Evolutionary conservation across 1,284 basidiomycete genomes (phyloP).

Genomic region (Lentinula novae-zelandiae): DNA sequence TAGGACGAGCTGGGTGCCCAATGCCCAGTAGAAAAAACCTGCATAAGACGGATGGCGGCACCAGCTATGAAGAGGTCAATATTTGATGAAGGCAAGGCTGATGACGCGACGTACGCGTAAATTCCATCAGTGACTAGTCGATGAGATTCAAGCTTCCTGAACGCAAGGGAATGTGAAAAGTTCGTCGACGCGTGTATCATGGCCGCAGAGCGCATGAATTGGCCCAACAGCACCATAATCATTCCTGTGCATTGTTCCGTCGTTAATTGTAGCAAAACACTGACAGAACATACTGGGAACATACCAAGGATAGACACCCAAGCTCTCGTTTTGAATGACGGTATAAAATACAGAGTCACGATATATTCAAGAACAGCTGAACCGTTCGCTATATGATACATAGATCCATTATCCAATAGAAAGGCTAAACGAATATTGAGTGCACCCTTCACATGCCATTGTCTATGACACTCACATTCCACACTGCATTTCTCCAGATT

Average conservation of each 20-base stretch:
- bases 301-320: slow-evolving; percentile 57
- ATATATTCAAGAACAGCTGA: slow-evolving; percentile 82
- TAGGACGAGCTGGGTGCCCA: slow-evolving; percentile 91
- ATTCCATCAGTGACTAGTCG: slow-evolving; percentile 83
- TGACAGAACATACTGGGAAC: slow-evolving; percentile 14
- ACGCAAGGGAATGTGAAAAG: slow-evolving; percentile 88
- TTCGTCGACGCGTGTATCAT: slow-evolving; percentile 96
- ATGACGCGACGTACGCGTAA: slow-evolving; percentile 59
- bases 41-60: slow-evolving; percentile 95
- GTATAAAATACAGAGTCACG: slow-evolving; percentile 64
- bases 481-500: slow-evolving; percentile 90
- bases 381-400: slow-evolving; percentile 86
- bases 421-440: slow-evolving; percentile 59
- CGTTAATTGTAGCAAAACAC: background rate
- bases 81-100: background rate
- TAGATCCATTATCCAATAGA: slow-evolving; percentile 85
- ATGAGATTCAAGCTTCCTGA: slow-evolving; percentile 70
- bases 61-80: slow-evolving; percentile 48
- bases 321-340: slow-evolving; percentile 50
- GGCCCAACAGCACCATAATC: slow-evolving; percentile 63
- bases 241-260: slow-evolving; percentile 45
- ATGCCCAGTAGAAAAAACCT: slow-evolving; percentile 97
- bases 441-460: background rate
- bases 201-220: slow-evolving; percentile 79
- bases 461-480: slow-evolving; percentile 67